Evolutionary conservation across 169 alveolate species (phyloP).

Genomic region (Eimeria maxima): DNA sequence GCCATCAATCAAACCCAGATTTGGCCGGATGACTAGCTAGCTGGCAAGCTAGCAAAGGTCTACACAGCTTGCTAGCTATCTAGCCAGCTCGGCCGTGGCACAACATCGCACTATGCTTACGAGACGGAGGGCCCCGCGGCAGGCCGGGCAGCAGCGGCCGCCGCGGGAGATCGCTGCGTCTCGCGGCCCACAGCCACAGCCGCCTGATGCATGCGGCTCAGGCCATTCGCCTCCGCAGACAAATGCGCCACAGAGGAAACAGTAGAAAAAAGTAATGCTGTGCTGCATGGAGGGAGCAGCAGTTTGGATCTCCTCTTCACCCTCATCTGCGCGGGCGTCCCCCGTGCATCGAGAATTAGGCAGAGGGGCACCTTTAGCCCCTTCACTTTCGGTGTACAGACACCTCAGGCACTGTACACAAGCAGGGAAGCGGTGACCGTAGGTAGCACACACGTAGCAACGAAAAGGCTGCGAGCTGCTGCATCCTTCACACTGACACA

Average conservation of each 20-base stretch:
- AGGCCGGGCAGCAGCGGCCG: conserved; percentile 65
- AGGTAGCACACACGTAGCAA: conserved; percentile 17
- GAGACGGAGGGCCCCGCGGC: conserved; percentile 48
- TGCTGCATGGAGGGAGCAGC: conserved; percentile 23
- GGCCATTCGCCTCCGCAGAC: conserved; percentile 59
- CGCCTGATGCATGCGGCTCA: conserved; percentile 22
- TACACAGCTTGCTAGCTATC: conserved; percentile 16
- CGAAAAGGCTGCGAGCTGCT: conserved; percentile 25
- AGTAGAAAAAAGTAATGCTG: conserved; percentile 27
- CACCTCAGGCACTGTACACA: conserved; percentile 60
- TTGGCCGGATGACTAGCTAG: neutral
- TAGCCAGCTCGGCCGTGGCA: neutral
- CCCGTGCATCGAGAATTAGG: neutral
- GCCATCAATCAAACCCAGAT: neutral
- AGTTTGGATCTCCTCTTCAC: neutral
- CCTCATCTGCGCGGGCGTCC: neutral
- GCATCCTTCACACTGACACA: conserved; percentile 8
- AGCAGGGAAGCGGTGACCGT: conserved; percentile 55
- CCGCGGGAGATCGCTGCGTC: conserved; percentile 39
- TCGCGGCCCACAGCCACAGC: conserved; percentile 42
- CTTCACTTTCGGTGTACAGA: conserved; percentile 55
- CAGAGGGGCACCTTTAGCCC: conserved; percentile 29
- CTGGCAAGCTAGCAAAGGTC: neutral
- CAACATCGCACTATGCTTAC: conserved; percentile 56
- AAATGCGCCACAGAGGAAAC: conserved; percentile 53